A percentile compares a stretch with the other conserved stretches of the same genome.
phyloP scores from a whole-genome alignment of 2,329 filamentous ascomycete species.

The Hypoxylon rubiginosum region DNA sequence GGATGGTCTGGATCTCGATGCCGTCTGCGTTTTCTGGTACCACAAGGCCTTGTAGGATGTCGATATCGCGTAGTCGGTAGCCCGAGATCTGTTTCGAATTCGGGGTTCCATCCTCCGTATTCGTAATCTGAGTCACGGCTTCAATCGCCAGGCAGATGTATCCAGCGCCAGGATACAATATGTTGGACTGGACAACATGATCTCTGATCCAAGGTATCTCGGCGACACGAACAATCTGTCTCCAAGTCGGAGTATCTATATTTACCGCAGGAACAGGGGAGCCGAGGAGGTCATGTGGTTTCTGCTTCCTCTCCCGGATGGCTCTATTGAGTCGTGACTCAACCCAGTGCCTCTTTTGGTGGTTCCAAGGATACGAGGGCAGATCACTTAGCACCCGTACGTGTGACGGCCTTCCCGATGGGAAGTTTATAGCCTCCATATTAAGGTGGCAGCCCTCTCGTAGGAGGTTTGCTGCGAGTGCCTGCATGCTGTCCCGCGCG shows the following conservation, averaged over 20 bases:
- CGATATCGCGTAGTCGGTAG: slow-evolving; percentile 43
- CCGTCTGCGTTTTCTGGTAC: slow-evolving; percentile 5
- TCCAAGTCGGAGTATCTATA: slow-evolving; percentile 42
- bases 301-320: slow-evolving; percentile 44
- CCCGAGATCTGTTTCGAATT: slow-evolving; percentile 19
- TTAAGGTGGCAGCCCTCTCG: slow-evolving; percentile 29
- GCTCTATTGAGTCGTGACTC: slow-evolving; percentile 48
- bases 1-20: background rate
- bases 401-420: slow-evolving; percentile 25
- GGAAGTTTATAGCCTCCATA: slow-evolving; percentile 41
- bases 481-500: slow-evolving; percentile 47
- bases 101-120: background rate
- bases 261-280: slow-evolving; percentile 28
- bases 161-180: slow-evolving; percentile 55
- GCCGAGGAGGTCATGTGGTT: slow-evolving; percentile 55
- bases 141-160: slow-evolving; percentile 36
- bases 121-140: slow-evolving; percentile 15
- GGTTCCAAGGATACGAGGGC: slow-evolving; percentile 60
- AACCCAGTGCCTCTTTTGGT: slow-evolving; percentile 54
- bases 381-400: slow-evolving; percentile 50
- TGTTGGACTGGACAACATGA: slow-evolving; percentile 56
- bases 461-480: slow-evolving; percentile 43
- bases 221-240: slow-evolving; percentile 45
- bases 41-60: slow-evolving; percentile 34
- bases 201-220: slow-evolving; percentile 60